Conservation (phyloP, 495 filamentous ascomycete genomes). For the Penicillium verhagenii region DNA sequence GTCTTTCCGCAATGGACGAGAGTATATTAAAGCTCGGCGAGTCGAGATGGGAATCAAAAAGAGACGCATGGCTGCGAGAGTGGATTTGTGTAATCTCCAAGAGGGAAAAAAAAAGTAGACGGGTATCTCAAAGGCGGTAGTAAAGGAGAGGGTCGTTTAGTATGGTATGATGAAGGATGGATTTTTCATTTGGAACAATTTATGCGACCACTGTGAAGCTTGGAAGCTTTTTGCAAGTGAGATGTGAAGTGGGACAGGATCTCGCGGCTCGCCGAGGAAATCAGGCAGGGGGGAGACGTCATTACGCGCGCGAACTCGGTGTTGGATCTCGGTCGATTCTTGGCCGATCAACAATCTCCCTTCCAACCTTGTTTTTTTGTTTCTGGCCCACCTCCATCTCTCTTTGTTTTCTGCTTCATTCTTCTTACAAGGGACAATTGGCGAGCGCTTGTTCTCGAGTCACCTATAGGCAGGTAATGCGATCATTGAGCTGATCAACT, state of each 20-base stretch:
- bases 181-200: neutral
- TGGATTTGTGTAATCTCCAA: neutral
- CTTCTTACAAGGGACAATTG: neutral
- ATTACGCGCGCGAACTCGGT: slow-evolving; percentile 24
- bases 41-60: slow-evolving; percentile 95
- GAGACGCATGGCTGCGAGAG: slow-evolving; percentile 71
- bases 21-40: slow-evolving; percentile 87
- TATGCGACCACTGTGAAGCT: neutral
- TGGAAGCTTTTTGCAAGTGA: too few relatives aligned
- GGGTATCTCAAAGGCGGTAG: neutral
- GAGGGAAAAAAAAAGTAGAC: neutral
- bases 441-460: neutral
- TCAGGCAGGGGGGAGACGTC: slow-evolving; percentile 29
- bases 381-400: neutral
- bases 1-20: slow-evolving; percentile 63
- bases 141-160: neutral
- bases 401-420: neutral
- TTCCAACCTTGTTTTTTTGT: slow-evolving; percentile 3
- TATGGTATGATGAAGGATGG: too few relatives aligned
- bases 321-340: slow-evolving; percentile 6
- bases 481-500: slow-evolving; percentile 11
- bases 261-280: slow-evolving; percentile 1
- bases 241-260: neutral
- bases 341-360: neutral
- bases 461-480: slow-evolving; percentile 3